Base-by-base conservation (phyloP, 306 rosid genomes). In the Begonia masoniana region DNA sequence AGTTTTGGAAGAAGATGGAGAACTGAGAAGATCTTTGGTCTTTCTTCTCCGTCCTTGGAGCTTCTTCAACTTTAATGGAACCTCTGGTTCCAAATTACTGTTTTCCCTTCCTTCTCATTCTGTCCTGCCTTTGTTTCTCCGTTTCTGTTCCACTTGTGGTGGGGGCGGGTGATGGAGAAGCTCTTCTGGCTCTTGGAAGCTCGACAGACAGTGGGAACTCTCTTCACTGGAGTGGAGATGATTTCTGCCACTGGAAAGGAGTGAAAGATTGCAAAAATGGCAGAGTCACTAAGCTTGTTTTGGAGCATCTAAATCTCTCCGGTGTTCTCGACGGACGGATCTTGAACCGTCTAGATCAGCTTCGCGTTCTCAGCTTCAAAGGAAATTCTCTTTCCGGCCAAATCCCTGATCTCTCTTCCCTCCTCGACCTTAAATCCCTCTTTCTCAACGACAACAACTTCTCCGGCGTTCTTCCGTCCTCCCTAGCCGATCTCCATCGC, bases 351-450 rank as follows among this genome's bases (percentile, higher is more conserved):
- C 64, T 91, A 23, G 99, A 91, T 68, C 96, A 91, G 52, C 88
- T 91, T 57, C 72, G 99, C 42, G 99, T 91, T 12, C 81, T 91
- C 9, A 91, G 99, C 62, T 79, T 91, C 69, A 85, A 91, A 54
- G 77, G 84, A 9, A 91, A 91, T 72, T 76, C 78, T 2, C 71
- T 91, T 45, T 81, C 77, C 13, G 96, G 86, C 15, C 78, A 60
- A 70, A 78, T 91, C 62, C 99, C 99, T 7, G 65, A 83, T 43
- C 79, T 91, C 58, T 81, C 88, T 0, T 66, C 65, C 35, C 74
- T 91, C 12, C 39, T 66, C 70, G 83, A 91, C 57, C 92, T 91
- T 60, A 91, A 91, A 54, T 85, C 96, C 9, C 68, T 91, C 21
- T 91, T 48, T 61, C 76, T 86, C 21, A 91, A 74, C 53, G 56